Evolutionary conservation across 768 basidiomycete species (phyloP).

Genomic region (Suillus plorans): DNA sequence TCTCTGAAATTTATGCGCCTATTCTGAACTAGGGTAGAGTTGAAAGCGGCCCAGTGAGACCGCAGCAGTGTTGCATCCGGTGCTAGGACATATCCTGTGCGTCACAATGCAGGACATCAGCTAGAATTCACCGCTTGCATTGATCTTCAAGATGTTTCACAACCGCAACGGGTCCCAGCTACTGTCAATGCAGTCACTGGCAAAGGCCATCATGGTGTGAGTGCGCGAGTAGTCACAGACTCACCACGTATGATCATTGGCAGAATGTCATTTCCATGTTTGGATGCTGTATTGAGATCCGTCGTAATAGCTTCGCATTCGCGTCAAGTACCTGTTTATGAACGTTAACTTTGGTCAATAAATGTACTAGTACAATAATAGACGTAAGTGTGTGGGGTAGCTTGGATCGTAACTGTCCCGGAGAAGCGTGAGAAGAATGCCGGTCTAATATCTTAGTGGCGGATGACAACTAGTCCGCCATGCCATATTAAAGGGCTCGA

Average conservation of each 20-base stretch:
- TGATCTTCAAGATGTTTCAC: background rate
- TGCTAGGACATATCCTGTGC: background rate
- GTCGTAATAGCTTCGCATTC: background rate
- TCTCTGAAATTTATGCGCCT: no score
- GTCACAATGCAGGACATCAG: background rate
- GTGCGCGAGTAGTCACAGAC: background rate
- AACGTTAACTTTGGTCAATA: background rate
- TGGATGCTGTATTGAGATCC: background rate
- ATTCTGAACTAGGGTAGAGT: no score
- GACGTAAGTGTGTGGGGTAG: background rate
- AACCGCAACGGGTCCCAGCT: background rate
- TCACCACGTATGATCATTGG: background rate
- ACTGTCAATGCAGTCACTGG: no score
- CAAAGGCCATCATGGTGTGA: no score
- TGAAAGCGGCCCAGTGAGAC: background rate
- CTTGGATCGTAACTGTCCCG: background rate
- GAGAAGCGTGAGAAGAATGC: slow-evolving; percentile 9
- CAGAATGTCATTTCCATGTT: background rate
- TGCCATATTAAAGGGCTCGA: background rate
- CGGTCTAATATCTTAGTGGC: background rate
- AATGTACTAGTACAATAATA: background rate
- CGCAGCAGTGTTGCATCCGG: background rate
- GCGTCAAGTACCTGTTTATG: background rate
- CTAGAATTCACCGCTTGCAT: background rate
- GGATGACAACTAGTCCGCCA: background rate